Evolutionary conservation across 2,329 filamentous ascomycete genomes (phyloP).

Genomic region (Aspergillus pseudoglaucus): DNA sequence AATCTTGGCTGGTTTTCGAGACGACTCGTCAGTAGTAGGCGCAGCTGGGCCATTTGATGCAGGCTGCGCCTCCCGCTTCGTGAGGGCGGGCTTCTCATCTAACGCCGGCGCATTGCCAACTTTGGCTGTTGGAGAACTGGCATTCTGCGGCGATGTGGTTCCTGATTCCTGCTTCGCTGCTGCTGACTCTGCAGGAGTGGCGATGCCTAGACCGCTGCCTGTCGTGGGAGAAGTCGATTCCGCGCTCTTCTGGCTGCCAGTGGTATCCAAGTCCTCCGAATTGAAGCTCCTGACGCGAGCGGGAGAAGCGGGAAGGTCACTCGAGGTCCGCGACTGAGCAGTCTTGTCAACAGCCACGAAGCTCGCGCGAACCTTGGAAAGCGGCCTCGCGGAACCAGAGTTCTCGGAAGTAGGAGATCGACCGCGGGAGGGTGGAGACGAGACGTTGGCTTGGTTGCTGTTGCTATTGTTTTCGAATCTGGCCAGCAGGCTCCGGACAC

Average conservation of each 20-base stretch:
- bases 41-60: conserved; percentile 3
- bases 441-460: conserved; percentile 36
- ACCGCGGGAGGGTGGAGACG: conserved; percentile 62
- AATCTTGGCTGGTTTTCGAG: conserved; percentile 18
- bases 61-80: conserved; percentile 15
- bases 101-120: conserved; percentile 2
- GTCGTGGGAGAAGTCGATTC: conserved; percentile 20
- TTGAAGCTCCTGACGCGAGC: conserved; percentile 26
- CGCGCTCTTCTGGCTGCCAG: conserved; percentile 24
- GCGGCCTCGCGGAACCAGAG: conserved; percentile 47
- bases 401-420: conserved; percentile 55
- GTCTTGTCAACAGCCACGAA: conserved; percentile 64
- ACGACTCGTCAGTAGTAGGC: conserved; percentile 3
- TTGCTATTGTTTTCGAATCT: conserved; percentile 70
- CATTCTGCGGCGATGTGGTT: conserved; percentile 3
- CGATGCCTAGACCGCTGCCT: conserved; percentile 12
- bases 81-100: conserved; percentile 9
- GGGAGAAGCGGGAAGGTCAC: conserved; percentile 22
- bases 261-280: conserved; percentile 25
- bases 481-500: conserved; percentile 67
- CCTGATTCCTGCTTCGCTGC: conserved; percentile 6
- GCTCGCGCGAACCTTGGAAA: conserved; percentile 68
- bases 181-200: conserved; percentile 12
- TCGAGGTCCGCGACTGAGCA: conserved; percentile 37
- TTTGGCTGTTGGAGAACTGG: conserved; percentile 8